Percentiles rank a stretch among this genome's conserved stretches.
Evolutionary conservation across 768 basidiomycete species (phyloP).

Genomic region (Termitomyces sp.): DNA sequence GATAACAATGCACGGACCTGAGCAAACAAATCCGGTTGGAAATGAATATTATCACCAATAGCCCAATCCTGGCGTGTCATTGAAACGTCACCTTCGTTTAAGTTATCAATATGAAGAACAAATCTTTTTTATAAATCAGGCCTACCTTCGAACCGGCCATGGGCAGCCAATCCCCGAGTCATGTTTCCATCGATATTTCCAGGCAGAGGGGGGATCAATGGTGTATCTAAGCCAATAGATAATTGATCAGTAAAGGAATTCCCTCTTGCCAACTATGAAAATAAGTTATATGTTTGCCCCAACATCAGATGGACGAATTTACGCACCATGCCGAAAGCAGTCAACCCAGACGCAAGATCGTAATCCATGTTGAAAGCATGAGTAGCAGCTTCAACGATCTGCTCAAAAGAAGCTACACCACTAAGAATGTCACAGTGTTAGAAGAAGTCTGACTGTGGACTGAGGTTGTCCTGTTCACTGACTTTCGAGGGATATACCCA

Average conservation of each 20-base stretch:
- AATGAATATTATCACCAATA: conserved; percentile 11
- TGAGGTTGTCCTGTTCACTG: background rate
- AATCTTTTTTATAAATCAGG: background rate
- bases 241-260: conserved; percentile 9
- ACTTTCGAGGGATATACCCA: conserved; percentile 13
- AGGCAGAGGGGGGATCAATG: conserved; percentile 8
- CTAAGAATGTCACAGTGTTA: background rate
- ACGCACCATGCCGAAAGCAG: conserved; percentile 11
- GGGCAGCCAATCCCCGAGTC: conserved; percentile 9
- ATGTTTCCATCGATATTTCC: conserved; percentile 8
- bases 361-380: conserved; percentile 13
- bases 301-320: background rate
- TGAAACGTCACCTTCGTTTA: conserved; percentile 10
- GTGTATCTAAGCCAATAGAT: conserved; percentile 8
- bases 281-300: background rate
- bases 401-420: conserved; percentile 11
- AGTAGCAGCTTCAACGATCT: conserved; percentile 7
- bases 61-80: conserved; percentile 12
- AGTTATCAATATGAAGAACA: background rate
- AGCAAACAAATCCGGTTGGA: conserved; percentile 4
- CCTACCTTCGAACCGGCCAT: conserved; percentile 12
- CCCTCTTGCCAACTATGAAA: conserved; percentile 6
- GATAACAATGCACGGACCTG: background rate
- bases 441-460: background rate
- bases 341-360: conserved; percentile 9